These are phyloP conservation scores for Aspergillus hancockii DNA, from an alignment of 495 filamentous ascomycete species.

Conservation along the genomic window DNA sequence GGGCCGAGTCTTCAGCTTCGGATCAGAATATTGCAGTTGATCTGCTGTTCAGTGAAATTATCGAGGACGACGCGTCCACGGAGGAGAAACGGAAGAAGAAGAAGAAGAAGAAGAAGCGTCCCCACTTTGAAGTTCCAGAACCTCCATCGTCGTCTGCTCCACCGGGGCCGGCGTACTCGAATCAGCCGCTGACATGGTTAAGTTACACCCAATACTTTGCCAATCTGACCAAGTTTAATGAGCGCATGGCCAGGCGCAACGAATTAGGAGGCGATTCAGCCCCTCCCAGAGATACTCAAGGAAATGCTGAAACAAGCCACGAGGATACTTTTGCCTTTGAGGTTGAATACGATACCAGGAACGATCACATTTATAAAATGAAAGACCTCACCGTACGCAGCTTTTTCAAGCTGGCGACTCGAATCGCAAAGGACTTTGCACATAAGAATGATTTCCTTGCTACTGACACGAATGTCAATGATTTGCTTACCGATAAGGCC, in stretches of 20 bases:
- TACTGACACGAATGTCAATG: conserved; percentile 16
- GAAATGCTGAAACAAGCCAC: conserved; percentile 21
- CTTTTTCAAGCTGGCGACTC: conserved; percentile 72
- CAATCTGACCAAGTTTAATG: conserved; percentile 87
- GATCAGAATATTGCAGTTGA: conserved; percentile 5
- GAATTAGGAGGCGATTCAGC: neutral
- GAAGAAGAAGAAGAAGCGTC: conserved; percentile 54
- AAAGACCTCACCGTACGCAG: conserved; percentile 83
- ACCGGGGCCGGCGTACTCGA: conserved; percentile 90
- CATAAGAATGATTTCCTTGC: conserved; percentile 16
- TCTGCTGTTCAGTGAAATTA: conserved; percentile 3
- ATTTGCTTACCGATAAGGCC: conserved; percentile 12
- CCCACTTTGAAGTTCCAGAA: conserved; percentile 64
- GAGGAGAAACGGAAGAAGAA: conserved; percentile 56
- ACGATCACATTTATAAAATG: conserved; percentile 73
- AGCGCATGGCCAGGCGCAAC: conserved; percentile 42
- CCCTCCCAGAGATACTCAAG: neutral
- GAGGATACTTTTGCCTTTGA: conserved; percentile 71
- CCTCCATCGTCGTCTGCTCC: conserved; percentile 70
- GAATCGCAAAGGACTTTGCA: conserved; percentile 64
- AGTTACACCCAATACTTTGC: conserved; percentile 90
- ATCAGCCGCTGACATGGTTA: conserved; percentile 74
- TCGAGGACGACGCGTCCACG: conserved; percentile 8
- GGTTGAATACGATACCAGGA: conserved; percentile 81
- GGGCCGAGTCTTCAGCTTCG: conserved; percentile 33